These are phyloP conservation scores for Candida oleophila DNA, from an alignment of 805 yeast genomes.

Conservation along the genomic window DNA sequence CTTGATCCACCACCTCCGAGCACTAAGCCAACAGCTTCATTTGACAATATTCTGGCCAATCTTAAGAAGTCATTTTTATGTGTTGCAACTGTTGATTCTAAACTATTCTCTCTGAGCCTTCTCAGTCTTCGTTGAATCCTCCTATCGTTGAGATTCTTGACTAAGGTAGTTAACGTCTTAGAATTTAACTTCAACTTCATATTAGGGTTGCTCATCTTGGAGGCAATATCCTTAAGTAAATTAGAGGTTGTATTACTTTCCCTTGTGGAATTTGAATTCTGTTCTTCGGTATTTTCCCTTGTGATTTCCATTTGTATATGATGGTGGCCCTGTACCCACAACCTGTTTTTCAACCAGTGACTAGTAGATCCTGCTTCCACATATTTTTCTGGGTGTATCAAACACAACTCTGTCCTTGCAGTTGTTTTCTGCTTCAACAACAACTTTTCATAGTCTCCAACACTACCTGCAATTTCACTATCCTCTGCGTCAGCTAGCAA, in stretches of 20 bases:
- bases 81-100: constrained; percentile 34
- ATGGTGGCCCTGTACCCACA: constrained; percentile 93
- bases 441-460: constrained; percentile 84
- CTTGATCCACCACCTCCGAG: constrained; percentile 98
- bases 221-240: constrained; percentile 35
- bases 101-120: background rate
- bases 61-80: constrained; percentile 89
- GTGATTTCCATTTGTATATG: constrained; percentile 71
- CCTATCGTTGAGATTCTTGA: constrained; percentile 22
- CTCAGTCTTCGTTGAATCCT: constrained; percentile 16
- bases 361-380: constrained; percentile 86
- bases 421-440: constrained; percentile 74
- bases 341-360: constrained; percentile 78
- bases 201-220: constrained; percentile 34
- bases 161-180: background rate
- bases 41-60: constrained; percentile 84
- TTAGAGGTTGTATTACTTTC: constrained; percentile 15
- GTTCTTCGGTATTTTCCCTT: constrained; percentile 17
- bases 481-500: constrained; percentile 81
- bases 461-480: constrained; percentile 52
- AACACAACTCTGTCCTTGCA: constrained; percentile 82
- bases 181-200: constrained; percentile 23
- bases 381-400: constrained; percentile 77
- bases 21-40: constrained; percentile 91
- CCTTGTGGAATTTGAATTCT: background rate